Base-by-base conservation (phyloP, 2,329 filamentous ascomycete genomes). In the Fusarium guadeloupense region DNA sequence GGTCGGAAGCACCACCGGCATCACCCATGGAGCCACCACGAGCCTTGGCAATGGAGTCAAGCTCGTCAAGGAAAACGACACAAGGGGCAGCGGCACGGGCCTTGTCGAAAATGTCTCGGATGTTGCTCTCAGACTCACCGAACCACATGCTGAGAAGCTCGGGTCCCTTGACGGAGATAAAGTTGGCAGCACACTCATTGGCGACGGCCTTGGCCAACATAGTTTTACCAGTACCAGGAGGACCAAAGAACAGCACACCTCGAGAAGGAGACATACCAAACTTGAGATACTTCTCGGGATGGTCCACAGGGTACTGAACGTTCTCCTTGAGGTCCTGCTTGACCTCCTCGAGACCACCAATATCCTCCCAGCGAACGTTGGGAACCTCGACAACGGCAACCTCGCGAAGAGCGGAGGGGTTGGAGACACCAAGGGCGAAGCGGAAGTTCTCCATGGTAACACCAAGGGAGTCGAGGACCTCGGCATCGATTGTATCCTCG, bases 361-460 rank as follows among this genome's bases (percentile, higher is more conserved):
- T 98, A 75, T 99, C 95, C 80, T 99, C 95, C 95, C 95, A 99
- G 79, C 94, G 93, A 68, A 97, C 93, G 77, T 99, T 99, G 81
- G 95, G 95, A 72, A 98, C 94, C 80, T 99, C 96, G 78, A 99
- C 96, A 69, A 99, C 95, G 49, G 95, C 95, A 72, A 99, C 95
- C 81, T 99, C 95, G 78, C 95, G 95, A 52, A 99, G 92, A 68
- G 95, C 95, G 66, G 95, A 98, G 71, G 95, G 95, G 86, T 99
- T 99, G 79, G 93, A 97, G 59, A 97, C 93, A 72, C 95, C 95
- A 44, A 99, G 90, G 59, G 95, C 94, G 73, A 97, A 99, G 71
- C 93, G 91, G 92, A 99, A 99, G 87, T 99, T 99, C 80, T 99
- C 95, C 92, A 98, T 98, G 61, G 95, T 99, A 42, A 99, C 95